These are phyloP conservation scores for Colletotrichum brevisporum DNA, from an alignment of 2,329 filamentous ascomycete genomes.

Conservation along the genomic window DNA sequence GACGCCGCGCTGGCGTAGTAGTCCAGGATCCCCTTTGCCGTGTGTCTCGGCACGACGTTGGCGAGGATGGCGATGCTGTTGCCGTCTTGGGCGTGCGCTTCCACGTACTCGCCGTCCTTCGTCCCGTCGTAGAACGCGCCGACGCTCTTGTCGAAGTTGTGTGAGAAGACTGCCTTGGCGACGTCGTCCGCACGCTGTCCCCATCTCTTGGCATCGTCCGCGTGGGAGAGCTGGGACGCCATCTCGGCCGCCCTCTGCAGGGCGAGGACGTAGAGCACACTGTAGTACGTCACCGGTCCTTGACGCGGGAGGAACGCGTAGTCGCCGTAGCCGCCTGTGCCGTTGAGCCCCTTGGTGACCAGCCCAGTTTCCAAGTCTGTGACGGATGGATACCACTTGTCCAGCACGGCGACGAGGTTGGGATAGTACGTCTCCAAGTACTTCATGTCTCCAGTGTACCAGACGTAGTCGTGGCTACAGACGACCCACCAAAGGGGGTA, in stretches of 20 bases:
- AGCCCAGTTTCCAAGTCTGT: slow-evolving; percentile 56
- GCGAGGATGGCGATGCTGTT: slow-evolving; percentile 62
- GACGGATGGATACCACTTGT: slow-evolving; percentile 60
- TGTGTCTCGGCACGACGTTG: slow-evolving; percentile 49
- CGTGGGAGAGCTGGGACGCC: slow-evolving; percentile 50
- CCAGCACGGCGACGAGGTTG: slow-evolving; percentile 56
- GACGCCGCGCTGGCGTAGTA: slow-evolving; percentile 56
- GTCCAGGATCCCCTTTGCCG: slow-evolving; percentile 52
- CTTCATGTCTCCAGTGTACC: slow-evolving; percentile 62
- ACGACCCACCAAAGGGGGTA: slow-evolving; percentile 69
- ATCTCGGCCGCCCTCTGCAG: slow-evolving; percentile 60
- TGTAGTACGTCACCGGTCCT: slow-evolving; percentile 67
- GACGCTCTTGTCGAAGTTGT: slow-evolving; percentile 57
- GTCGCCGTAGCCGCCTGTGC: slow-evolving; percentile 59
- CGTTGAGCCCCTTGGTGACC: slow-evolving; percentile 56
- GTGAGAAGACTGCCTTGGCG: slow-evolving; percentile 51
- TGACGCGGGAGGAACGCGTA: slow-evolving; percentile 64
- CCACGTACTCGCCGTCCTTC: slow-evolving; percentile 44
- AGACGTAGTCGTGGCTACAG: slow-evolving; percentile 61
- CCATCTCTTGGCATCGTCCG: slow-evolving; percentile 57
- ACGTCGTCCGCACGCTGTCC: slow-evolving; percentile 51
- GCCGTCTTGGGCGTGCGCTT: slow-evolving; percentile 64
- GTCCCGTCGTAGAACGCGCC: slow-evolving; percentile 63
- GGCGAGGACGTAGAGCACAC: slow-evolving; percentile 63
- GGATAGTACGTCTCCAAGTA: slow-evolving; percentile 59